Evolutionary conservation across 2,329 filamentous ascomycete genomes (phyloP).

Genomic region (Claviceps lovelessii): DNA sequence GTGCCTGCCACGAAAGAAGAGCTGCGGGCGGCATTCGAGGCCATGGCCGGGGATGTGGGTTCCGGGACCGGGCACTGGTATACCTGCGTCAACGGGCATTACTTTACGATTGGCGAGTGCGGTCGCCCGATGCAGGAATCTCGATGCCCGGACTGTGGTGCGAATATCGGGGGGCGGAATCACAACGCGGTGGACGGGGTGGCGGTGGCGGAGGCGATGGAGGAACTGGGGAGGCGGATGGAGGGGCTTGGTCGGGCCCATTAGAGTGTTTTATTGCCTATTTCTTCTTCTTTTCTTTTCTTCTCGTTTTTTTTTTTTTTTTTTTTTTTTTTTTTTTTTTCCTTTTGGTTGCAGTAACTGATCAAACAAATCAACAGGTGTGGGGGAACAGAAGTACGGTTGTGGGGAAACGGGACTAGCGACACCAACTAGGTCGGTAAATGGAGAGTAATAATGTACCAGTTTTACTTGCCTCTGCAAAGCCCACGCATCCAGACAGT

Average conservation of each 20-base stretch:
- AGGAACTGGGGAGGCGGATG: neutral
- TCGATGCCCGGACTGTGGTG: slow-evolving; percentile 47
- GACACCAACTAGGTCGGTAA: no score
- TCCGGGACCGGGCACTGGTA: slow-evolving; percentile 48
- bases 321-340: no score
- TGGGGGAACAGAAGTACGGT: no score
- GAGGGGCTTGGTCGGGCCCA: neutral
- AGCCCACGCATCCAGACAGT: no score
- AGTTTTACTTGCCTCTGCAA: no score
- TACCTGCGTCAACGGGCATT: slow-evolving; percentile 39
- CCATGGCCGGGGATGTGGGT: slow-evolving; percentile 35
- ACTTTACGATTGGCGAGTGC: slow-evolving; percentile 52
- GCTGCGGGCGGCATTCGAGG: slow-evolving; percentile 32
- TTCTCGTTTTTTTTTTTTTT: no score
- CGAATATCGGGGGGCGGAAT: slow-evolving; percentile 37
- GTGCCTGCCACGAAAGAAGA: slow-evolving; percentile 34
- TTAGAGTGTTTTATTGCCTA: no score
- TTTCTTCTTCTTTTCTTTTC: no score
- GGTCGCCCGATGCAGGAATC: slow-evolving; percentile 49
- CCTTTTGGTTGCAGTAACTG: no score
- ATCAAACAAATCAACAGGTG: no score
- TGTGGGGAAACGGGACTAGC: no score
- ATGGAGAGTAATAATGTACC: no score
- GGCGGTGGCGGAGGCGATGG: slow-evolving; percentile 22
- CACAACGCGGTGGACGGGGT: slow-evolving; percentile 40